Conservation (phyloP, 768 basidiomycete genomes). For the Naematelia encephala region DNA sequence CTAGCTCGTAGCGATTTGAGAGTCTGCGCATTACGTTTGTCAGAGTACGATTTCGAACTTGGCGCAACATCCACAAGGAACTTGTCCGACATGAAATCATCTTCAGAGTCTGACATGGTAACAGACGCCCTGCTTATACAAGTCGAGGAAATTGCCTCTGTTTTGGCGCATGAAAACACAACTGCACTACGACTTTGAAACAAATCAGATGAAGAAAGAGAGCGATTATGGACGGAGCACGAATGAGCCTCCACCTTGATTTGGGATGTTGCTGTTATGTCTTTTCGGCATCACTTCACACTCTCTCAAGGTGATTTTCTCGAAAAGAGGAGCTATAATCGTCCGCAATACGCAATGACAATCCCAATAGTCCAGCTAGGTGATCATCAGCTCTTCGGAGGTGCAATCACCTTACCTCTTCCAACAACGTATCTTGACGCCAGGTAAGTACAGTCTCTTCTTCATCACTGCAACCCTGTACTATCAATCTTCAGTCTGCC, state of each 20-base stretch:
- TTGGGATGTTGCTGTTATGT: no score
- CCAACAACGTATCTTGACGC: slow-evolving; percentile 69
- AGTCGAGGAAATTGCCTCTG: no score
- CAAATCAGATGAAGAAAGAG: no score
- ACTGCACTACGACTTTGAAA: no score
- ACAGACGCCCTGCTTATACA: not conserved
- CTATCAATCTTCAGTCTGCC: not conserved
- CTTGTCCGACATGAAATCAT: slow-evolving; percentile 52
- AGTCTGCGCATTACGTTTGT: slow-evolving; percentile 14
- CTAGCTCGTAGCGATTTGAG: slow-evolving; percentile 30
- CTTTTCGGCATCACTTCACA: no score
- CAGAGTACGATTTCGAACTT: slow-evolving; percentile 24
- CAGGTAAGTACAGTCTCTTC: slow-evolving; percentile 60
- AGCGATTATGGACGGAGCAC: no score
- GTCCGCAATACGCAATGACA: no score
- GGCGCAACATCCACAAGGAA: slow-evolving; percentile 36
- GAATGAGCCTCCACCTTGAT: no score
- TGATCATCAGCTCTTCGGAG: slow-evolving; percentile 70
- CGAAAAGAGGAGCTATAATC: no score
- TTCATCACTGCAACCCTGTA: not conserved
- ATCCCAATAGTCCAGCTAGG: slow-evolving; percentile 6
- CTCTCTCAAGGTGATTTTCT: no score
- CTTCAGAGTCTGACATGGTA: slow-evolving; percentile 47
- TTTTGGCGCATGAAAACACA: no score
- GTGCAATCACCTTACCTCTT: slow-evolving; percentile 67